Base-by-base conservation (phyloP, 495 filamentous ascomycete species). In the Cladorrhinum samala region DNA sequence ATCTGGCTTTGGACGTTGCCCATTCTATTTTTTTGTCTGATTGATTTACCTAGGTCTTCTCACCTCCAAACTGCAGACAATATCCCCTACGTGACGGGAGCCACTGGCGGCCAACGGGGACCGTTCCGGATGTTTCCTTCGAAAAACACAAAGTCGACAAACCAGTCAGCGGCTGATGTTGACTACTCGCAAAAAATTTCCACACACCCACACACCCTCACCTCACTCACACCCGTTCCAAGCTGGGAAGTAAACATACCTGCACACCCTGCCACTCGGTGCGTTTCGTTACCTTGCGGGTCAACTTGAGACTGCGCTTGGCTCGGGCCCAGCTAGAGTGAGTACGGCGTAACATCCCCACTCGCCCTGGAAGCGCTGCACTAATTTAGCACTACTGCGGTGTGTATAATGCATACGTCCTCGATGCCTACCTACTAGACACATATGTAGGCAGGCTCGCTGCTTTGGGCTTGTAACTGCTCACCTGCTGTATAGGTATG, bases 281-380 rank as follows among this genome's bases (percentile, higher is more conserved):
- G 27, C 11, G 27, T 33, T 33, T 33, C 27, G 27, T 6, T n/a
- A n/a, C n/a, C n/a, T 33, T 33, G 27, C 27, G 27, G 27, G 27
- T 33, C 27, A 11, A 33, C 27, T 6, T 43, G 39, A 14, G 38
- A 23, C 20, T 45, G 19, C 37, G 52, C 39, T 45, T 55, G 46
- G 41, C 43, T 20, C 9, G 37, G 39, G 19, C 16, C 17, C 8
- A 44, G 49, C 37, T 37, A 43, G 44, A 24, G 44, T 49, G 54
- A 48, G 49, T n/a, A n/a, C n/a, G n/a, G n/a, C n/a, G n/a, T 56
- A 52, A 56, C 48, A 43, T 49, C 36, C 37, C 54, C 49, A 52
- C 54, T 39, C 17, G 27, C 7, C 17, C 14, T 44, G 33, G n/a
- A 11, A 11, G 46, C n/a, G 6, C 3, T 27, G 24, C 25, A 17